phyloP scores from a whole-genome alignment of 208 protist species.

The Lotmaria passim region DNA sequence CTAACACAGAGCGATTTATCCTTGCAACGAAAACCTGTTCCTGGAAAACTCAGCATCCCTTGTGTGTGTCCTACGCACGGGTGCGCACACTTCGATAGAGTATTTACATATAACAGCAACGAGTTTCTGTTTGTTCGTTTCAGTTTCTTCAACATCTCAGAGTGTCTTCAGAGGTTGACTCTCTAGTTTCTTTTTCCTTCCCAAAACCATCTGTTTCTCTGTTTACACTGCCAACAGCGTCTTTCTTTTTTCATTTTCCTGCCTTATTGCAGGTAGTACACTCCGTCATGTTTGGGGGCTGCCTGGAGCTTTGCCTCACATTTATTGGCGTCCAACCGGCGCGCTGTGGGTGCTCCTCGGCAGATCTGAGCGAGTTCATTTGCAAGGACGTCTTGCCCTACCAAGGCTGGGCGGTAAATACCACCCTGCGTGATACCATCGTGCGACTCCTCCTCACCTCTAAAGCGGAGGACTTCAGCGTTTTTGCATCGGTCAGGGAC shows the following conservation, averaged over 20 bases:
- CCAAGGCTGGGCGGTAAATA: slow-evolving; percentile 47
- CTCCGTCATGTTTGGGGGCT: slow-evolving; percentile 59
- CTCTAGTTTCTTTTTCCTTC: no score
- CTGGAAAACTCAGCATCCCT: no score
- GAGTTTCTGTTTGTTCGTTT: no score
- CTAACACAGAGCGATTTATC: no score
- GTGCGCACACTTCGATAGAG: no score
- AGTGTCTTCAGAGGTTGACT: no score
- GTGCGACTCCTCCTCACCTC: slow-evolving; percentile 43
- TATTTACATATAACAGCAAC: no score
- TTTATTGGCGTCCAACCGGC: slow-evolving; percentile 73
- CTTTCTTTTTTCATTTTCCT: background rate
- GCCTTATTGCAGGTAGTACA: background rate
- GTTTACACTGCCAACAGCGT: background rate
- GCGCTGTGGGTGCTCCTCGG: slow-evolving; percentile 49
- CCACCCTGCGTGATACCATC: slow-evolving; percentile 53
- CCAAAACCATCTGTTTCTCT: background rate
- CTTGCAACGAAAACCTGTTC: no score
- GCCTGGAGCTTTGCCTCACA: slow-evolving; percentile 51
- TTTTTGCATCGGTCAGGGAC: background rate
- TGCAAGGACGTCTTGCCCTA: slow-evolving; percentile 63
- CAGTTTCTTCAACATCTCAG: no score
- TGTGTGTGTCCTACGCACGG: no score
- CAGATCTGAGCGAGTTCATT: slow-evolving; percentile 74
- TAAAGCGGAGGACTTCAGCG: slow-evolving; percentile 2